Evolutionary conservation across 768 basidiomycete species (phyloP).

Genomic region (Panaeolus cyanescens): DNA sequence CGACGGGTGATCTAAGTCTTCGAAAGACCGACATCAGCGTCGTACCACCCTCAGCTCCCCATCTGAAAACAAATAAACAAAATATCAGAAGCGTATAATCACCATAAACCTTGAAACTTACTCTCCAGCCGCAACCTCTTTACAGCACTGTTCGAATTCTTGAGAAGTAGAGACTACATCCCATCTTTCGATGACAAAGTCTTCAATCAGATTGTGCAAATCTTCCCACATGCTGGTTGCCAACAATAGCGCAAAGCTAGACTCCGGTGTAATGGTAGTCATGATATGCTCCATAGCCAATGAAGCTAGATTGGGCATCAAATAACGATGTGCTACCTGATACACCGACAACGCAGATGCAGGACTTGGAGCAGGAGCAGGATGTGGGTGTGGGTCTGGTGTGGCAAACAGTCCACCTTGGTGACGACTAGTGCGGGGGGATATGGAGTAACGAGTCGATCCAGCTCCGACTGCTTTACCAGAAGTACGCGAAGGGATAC

Average conservation of each 20-base stretch:
- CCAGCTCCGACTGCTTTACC: conserved; percentile 35
- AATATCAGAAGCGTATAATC: not conserved
- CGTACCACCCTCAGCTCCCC: conserved; percentile 72
- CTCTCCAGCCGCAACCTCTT: conserved; percentile 76
- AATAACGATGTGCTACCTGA: conserved; percentile 76
- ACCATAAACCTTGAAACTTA: conserved; percentile 34
- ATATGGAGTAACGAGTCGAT: conserved; percentile 46
- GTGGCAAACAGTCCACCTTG: conserved; percentile 31
- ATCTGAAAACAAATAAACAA: conserved; percentile 38
- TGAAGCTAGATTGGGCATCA: conserved; percentile 62
- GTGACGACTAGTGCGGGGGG: conserved; percentile 45
- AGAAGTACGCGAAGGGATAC: conserved; percentile 39
- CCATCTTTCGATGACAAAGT: conserved; percentile 80
- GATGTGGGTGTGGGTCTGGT: conserved; percentile 74
- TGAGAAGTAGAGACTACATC: conserved; percentile 62
- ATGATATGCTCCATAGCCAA: conserved; percentile 77
- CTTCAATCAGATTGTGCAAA: conserved; percentile 61
- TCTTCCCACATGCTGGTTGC: conserved; percentile 73
- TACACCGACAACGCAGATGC: conserved; percentile 78
- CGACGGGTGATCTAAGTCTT: conserved; percentile 60
- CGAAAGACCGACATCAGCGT: conserved; percentile 68
- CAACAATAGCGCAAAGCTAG: conserved; percentile 68
- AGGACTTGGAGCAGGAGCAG: conserved; percentile 58
- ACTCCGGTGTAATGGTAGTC: conserved; percentile 63
- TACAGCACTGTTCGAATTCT: conserved; percentile 71